Base-by-base conservation (phyloP, 169 alveolate species). In the Plasmodium sp. region DNA sequence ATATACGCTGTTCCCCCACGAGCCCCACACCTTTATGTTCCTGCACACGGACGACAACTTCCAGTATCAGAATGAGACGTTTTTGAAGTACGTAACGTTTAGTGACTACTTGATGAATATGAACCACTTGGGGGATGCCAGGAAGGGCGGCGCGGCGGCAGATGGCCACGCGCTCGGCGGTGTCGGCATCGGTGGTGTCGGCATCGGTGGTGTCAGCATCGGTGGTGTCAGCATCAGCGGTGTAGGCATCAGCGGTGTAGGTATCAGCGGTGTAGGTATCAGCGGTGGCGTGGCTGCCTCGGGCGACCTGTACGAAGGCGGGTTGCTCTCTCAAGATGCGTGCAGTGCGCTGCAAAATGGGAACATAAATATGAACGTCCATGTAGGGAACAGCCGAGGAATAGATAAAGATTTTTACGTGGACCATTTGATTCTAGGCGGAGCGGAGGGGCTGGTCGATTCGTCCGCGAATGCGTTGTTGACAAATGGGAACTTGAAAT, bases 1-100 rank as follows among this genome's bases (percentile, higher is more conserved):
- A 22, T 90, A 58, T 36, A 80, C 91, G 14, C 31, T 90, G 51
- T 90, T 90, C 56, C 94, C 94, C 2, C 91, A 79, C 48, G 94
- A 90, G 14, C 33, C 81, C 0, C 93, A 86, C 16, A 86, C 93
- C 1, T 86, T 86, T 45, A 86, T 86, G 93, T 86, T 86, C 75
- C 34, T 86, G 31, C 33, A 75, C 71, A 86, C 83, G 36, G 85
- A 86, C 56, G 93, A 86, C 3, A 79, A 74, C 56, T 86, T 75
- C 39, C 84, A 86, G n/a, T 86, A 86, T 71, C 93, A 86, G 36
- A 86, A 86, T 86, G 86, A 86, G 39, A 62, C 54, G 7, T 86
- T 75, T 77, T 77, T 75, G 79, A 86, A 86, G 45, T 31, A 86
- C 18, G 72, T 86, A 10, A 75, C 86, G 2, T 86, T 75, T 77